Percentiles rank a stretch among this genome's conserved stretches.
These are phyloP conservation scores for Tricholoma hemisulphureum DNA, from an alignment of 768 basidiomycete species.

Conservation along the genomic window DNA sequence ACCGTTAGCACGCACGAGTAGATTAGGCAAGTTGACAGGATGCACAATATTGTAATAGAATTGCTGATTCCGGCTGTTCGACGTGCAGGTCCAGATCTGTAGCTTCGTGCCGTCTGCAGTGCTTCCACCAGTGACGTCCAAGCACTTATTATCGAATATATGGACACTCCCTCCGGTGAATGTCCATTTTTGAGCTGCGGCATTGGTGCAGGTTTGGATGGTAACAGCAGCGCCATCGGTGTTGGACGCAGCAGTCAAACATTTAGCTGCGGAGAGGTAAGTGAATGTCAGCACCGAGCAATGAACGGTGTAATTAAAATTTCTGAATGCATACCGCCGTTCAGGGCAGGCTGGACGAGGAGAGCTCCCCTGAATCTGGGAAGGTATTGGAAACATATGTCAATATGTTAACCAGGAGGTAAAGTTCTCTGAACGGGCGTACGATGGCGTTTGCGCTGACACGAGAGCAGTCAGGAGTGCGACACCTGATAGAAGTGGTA, in stretches of 20 bases:
- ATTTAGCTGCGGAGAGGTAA: slow-evolving; percentile 37
- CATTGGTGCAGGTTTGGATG: slow-evolving; percentile 45
- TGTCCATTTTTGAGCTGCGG: slow-evolving; percentile 47
- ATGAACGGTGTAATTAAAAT: slow-evolving; percentile 1
- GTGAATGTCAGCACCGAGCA: neutral
- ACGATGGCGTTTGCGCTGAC: slow-evolving; percentile 28
- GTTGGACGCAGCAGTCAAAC: slow-evolving; percentile 51
- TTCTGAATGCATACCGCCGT: slow-evolving; percentile 35
- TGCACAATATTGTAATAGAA: slow-evolving; percentile 47
- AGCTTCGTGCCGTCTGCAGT: slow-evolving; percentile 45
- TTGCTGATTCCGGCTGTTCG: slow-evolving; percentile 42
- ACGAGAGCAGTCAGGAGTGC: slow-evolving; percentile 15
- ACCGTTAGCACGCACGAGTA: neutral
- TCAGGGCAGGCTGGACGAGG: slow-evolving; percentile 43
- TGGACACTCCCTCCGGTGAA: slow-evolving; percentile 43
- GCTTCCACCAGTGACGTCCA: slow-evolving; percentile 45
- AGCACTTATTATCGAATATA: slow-evolving; percentile 47
- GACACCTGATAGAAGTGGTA: slow-evolving; percentile 2
- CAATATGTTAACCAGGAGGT: neutral
- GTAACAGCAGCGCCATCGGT: slow-evolving; percentile 47
- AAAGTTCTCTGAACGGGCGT: neutral
- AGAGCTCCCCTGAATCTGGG: slow-evolving; percentile 42
- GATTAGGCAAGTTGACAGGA: neutral
- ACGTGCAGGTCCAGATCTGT: slow-evolving; percentile 51
- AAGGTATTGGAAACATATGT: slow-evolving; percentile 13